These are phyloP conservation scores for Salicornia ramosissima DNA, from an alignment of 148 eudicot species.

Conservation along the genomic window DNA sequence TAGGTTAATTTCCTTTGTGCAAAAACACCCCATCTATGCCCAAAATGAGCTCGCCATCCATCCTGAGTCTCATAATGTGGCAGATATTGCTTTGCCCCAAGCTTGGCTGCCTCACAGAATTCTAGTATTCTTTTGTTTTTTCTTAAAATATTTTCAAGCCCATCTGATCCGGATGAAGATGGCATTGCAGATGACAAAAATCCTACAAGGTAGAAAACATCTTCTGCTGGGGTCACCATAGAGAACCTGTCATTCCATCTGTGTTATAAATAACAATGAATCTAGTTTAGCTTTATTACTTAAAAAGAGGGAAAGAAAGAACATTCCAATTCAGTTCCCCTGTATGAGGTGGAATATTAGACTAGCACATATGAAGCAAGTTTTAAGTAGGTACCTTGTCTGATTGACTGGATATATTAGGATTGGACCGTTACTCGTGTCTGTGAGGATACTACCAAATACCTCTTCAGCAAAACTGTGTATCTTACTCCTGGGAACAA, in stretches of 20 bases:
- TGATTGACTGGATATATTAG: conserved; percentile 85
- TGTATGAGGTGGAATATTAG: not conserved
- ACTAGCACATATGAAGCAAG: not conserved
- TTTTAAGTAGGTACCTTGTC: conserved; percentile 48
- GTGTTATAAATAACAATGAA: conserved; percentile 19
- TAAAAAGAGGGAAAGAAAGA: not conserved
- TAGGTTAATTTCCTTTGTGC: conserved; percentile 52
- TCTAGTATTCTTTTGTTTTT: conserved; percentile 56
- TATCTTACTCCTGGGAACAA: conserved; percentile 67
- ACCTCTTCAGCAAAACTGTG: conserved; percentile 56
- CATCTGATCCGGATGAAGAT: conserved; percentile 53
- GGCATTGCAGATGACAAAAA: conserved; percentile 43
- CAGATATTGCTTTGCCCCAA: conserved; percentile 77
- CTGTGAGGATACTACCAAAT: conserved; percentile 68
- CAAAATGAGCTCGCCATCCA: conserved; percentile 75
- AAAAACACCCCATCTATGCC: conserved; percentile 58
- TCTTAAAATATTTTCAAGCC: conserved; percentile 46
- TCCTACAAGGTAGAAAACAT: conserved; percentile 69
- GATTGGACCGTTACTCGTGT: conserved; percentile 78
- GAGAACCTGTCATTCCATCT: conserved; percentile 79
- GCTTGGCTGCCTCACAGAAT: conserved; percentile 45
- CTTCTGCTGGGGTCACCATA: conserved; percentile 72
- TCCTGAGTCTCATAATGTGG: conserved; percentile 64
- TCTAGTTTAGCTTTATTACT: conserved; percentile 1
- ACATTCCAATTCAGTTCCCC: not conserved